Base-by-base conservation (phyloP, 164 flowering plant species). In the Tinospora cordifolia region DNA sequence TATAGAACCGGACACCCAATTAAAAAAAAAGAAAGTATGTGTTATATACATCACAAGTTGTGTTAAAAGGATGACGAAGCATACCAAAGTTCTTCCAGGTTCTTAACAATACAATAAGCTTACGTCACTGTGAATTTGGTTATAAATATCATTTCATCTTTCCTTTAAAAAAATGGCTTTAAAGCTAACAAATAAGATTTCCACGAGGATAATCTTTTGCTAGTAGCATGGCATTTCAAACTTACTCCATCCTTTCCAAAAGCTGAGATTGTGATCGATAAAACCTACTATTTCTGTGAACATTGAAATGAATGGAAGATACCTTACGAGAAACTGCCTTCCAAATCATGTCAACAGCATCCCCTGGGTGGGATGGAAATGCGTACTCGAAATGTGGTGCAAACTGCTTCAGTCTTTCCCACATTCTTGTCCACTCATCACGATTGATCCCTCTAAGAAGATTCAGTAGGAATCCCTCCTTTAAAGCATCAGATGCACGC, bases 271-370 rank as follows among this genome's bases (percentile, higher is more conserved):
- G 74, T 63, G 80, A 79, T 73, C 75, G 83, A 27, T 40, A 65
- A 67, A 82, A 87, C 70, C 89, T 82, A 38, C 83, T 84, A 66
- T 69, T 75, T 74, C 83, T 78, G 76, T 86, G 84, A 69, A 67
- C 63, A 34, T 75, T 77, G 27, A 70, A 69, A n/a, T 38, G 76
- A 62, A 74, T 71, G 19, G 80, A 68, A 41, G 84, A 74, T 10
- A 73, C 71, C 80, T 86, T 91, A 1, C 79, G 86, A 3, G 82
- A 75, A 72, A 88, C 83, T 17, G 88, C 89, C 70, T 80, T 72
- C 98, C 98, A 93, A 59, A 88, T 89, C 97, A 93, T 91, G 67
- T 93, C 85, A 68, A 91, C 87, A 44, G 96, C 91, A 79, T 92
- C 95, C 11, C 84, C 89, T 30, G 83, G 75, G 70, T 81, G 79